Percentiles rank a stretch among this genome's conserved stretches.
Evolutionary conservation across 2,329 filamentous ascomycete species (phyloP).

Genomic region (Penicillium sp.): DNA sequence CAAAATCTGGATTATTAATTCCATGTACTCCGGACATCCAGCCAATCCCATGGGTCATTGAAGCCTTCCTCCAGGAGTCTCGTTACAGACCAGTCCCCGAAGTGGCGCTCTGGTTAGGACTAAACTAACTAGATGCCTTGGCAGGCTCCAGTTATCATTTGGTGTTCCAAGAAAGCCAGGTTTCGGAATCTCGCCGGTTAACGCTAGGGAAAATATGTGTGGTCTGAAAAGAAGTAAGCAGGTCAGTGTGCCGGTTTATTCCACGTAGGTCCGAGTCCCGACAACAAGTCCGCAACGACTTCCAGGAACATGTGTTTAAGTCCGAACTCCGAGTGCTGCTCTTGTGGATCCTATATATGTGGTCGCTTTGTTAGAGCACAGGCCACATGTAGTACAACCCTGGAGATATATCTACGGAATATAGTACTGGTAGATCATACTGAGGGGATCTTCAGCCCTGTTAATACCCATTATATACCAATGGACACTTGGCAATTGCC

Average conservation of each 20-base stretch:
- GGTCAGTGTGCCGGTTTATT: no score
- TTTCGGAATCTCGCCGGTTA: not conserved
- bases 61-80: not conserved
- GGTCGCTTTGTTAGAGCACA: not conserved
- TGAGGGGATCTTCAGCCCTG: not conserved
- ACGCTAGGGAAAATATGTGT: no score
- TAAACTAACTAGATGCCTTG: not conserved
- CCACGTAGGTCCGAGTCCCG: no score
- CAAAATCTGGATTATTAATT: not conserved
- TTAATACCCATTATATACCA: not conserved
- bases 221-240: no score
- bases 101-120: not conserved
- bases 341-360: not conserved
- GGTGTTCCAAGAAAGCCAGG: not conserved
- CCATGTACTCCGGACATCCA: not conserved
- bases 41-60: not conserved
- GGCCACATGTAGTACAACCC: not conserved
- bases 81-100: conserved; percentile 2
- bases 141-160: not conserved
- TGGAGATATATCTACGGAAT: not conserved
- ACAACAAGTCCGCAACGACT: no score
- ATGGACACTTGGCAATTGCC: no score
- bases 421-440: not conserved
- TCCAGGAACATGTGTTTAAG: not conserved
- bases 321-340: not conserved